Evolutionary conservation across 2,329 filamentous ascomycete species (phyloP).

Genomic region (Emergomyces pasteurianus): DNA sequence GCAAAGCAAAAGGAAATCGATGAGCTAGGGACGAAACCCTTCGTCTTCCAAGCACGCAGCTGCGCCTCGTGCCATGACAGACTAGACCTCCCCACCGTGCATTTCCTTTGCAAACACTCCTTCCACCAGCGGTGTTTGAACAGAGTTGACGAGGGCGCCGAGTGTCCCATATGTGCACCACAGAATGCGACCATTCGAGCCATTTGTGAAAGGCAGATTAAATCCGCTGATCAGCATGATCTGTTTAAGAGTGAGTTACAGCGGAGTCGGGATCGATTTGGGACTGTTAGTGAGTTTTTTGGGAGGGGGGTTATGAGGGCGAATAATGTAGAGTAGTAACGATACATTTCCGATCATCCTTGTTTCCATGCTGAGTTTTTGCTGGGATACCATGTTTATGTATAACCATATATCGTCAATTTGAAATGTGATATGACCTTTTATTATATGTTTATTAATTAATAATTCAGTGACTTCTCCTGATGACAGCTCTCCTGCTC

Average conservation of each 20-base stretch:
- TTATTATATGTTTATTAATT: neutral
- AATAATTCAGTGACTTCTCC: too few species aligned
- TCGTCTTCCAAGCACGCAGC: constrained; percentile 79
- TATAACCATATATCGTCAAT: neutral
- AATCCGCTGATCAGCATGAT: constrained; percentile 77
- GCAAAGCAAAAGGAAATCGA: constrained; percentile 66
- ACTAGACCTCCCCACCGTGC: constrained; percentile 79
- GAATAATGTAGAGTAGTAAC: neutral
- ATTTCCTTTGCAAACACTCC: constrained; percentile 93
- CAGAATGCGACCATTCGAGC: constrained; percentile 82
- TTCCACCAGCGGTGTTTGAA: constrained; percentile 90
- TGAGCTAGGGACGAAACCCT: constrained; percentile 65
- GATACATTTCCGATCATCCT: neutral
- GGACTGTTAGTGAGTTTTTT: constrained; percentile 90
- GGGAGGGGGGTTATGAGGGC: constrained; percentile 74
- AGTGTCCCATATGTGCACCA: constrained; percentile 75
- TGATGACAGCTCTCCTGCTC: too few species aligned
- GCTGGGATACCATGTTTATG: neutral
- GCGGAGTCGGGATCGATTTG: constrained; percentile 70
- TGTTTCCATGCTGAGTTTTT: neutral
- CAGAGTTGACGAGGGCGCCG: constrained; percentile 50
- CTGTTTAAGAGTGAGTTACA: constrained; percentile 73
- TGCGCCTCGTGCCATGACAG: constrained; percentile 70
- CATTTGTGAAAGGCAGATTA: constrained; percentile 73
- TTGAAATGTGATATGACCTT: neutral